These are phyloP conservation scores for Colletotrichum acutatum DNA, from an alignment of 2,329 filamentous ascomycete species.

Conservation along the genomic window DNA sequence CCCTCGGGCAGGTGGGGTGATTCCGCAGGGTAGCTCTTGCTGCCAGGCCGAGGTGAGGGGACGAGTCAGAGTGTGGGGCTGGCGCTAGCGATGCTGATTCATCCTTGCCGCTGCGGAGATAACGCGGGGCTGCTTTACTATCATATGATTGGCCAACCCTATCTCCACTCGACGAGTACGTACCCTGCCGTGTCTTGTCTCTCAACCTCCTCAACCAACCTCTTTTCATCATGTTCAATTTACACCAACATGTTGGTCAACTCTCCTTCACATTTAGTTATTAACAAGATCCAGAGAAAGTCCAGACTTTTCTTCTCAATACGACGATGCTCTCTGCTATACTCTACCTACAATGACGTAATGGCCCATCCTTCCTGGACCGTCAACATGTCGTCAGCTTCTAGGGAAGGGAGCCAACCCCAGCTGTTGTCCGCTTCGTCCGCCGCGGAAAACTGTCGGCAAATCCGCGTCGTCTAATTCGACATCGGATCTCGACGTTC, in stretches of 20 bases:
- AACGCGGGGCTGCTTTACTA: slow-evolving; percentile 12
- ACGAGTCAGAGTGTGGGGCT: neutral
- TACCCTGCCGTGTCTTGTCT: neutral
- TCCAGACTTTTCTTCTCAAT: neutral
- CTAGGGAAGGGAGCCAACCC: neutral
- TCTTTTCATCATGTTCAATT: neutral
- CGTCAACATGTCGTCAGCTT: neutral
- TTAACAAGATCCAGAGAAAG: neutral
- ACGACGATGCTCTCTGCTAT: neutral
- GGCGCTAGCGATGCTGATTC: neutral
- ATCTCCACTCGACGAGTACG: neutral
- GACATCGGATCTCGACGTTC: neutral
- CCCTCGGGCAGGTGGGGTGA: neutral
- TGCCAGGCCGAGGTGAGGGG: neutral
- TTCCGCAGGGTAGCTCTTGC: neutral
- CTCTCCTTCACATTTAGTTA: neutral
- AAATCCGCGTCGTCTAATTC: slow-evolving; percentile 5
- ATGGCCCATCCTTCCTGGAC: neutral
- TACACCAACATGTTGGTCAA: neutral
- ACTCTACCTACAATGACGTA: neutral
- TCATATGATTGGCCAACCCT: neutral
- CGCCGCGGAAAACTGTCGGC: slow-evolving; percentile 5
- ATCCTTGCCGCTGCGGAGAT: slow-evolving; percentile 11
- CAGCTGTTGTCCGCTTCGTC: neutral
- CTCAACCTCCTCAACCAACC: neutral